phyloP scores from a whole-genome alignment of 257 asterid species.

The Leonotis leonurus region DNA sequence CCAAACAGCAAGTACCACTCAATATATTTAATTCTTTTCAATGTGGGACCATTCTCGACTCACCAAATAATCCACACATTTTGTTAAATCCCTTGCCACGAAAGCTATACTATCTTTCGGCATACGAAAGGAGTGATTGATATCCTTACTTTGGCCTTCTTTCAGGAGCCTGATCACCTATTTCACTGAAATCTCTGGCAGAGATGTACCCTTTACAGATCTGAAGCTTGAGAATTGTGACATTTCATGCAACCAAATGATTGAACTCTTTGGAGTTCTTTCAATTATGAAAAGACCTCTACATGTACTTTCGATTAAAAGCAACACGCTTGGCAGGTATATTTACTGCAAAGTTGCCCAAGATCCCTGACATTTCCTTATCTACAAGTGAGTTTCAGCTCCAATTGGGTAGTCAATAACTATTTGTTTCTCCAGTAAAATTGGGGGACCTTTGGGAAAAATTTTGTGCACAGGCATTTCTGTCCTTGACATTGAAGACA shows the following conservation, averaged over 20 bases:
- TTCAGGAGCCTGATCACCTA: conserved; percentile 65
- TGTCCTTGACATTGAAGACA: conserved; percentile 60
- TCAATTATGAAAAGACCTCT: conserved; percentile 62
- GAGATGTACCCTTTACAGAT: conserved; percentile 43
- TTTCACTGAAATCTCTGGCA: conserved; percentile 44
- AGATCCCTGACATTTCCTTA: conserved; percentile 10
- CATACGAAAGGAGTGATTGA: too few relatives aligned
- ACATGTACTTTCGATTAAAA: conserved; percentile 59
- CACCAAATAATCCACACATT: too few relatives aligned
- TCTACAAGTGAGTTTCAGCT: too few relatives aligned
- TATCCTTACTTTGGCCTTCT: neutral
- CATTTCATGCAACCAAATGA: conserved; percentile 48
- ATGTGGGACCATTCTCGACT: too few relatives aligned
- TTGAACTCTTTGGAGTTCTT: conserved; percentile 58
- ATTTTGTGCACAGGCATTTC: conserved; percentile 54
- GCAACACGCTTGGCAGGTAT: conserved; percentile 85
- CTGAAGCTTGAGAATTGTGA: conserved; percentile 82
- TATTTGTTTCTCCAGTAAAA: conserved; percentile 40
- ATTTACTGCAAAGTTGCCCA: conserved; percentile 13
- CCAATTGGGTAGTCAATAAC: neutral
- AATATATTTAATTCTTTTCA: too few relatives aligned
- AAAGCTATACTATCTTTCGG: too few relatives aligned
- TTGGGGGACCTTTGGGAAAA: conserved; percentile 61
- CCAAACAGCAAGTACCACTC: too few relatives aligned
- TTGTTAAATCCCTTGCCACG: too few relatives aligned